Percentiles rank a stretch among this genome's conserved stretches.
phyloP scores from a whole-genome alignment of 2,329 filamentous ascomycete genomes.

The Ceratocystis huliohia region DNA sequence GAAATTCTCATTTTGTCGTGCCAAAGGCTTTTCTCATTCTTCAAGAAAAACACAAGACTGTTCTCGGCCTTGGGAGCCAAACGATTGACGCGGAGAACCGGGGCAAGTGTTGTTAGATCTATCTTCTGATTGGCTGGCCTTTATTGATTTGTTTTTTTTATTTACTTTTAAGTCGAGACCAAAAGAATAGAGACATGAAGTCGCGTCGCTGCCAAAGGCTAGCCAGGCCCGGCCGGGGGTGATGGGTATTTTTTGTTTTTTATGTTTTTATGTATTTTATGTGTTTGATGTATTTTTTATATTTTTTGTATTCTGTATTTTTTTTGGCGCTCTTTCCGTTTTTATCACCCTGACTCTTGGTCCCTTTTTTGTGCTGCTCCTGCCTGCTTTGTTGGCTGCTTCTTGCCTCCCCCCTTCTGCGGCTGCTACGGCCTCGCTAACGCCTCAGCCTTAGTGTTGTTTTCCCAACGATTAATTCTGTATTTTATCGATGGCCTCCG shows the following conservation, averaged over 20 bases:
- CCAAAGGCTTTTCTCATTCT: too few relatives aligned
- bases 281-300: too few relatives aligned
- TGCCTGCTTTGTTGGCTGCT: background rate
- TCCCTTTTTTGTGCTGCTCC: background rate
- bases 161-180: background rate
- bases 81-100: background rate
- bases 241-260: too few relatives aligned
- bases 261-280: too few relatives aligned
- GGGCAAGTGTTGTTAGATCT: background rate
- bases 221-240: background rate
- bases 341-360: background rate
- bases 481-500: background rate
- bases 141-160: background rate
- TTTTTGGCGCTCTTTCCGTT: background rate
- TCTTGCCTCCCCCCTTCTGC: background rate
- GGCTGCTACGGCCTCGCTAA: slow-evolving; percentile 8
- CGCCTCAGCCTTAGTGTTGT: background rate
- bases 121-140: background rate
- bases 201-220: background rate
- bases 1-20: too few relatives aligned
- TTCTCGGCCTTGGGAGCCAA: background rate
- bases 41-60: background rate
- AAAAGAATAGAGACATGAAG: background rate
- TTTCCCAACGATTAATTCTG: background rate
- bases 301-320: background rate